Base-by-base conservation (phyloP, 371 early-diverging fungal genomes). In the Phascolomyces articulosus region DNA sequence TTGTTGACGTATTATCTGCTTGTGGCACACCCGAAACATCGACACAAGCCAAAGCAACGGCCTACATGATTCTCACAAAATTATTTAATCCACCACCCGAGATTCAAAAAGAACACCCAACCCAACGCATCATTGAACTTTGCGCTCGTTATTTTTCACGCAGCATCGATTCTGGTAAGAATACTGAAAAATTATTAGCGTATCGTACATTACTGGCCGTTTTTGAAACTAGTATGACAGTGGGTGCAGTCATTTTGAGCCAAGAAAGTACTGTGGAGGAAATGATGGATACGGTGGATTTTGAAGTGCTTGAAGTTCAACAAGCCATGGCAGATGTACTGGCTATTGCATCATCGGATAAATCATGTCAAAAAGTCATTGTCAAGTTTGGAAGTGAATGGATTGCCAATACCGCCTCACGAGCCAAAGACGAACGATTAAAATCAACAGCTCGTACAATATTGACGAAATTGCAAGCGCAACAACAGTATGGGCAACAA, bases 121-220 rank as follows among this genome's bases (percentile, higher is more conserved):
- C 79, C 40, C 63, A 66, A 18, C 61, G 63, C 41, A 69, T 82
- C 28, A 77, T 83, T 20, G 69, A 71, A 38, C 73, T 78, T 13
- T 74, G 77, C 26, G 80, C 75, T 13, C 69, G 68, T 8, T 74
- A 77, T 47, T 84, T 85, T 40, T 61, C 71, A 16, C 67, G 74
- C 28, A 77, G 79, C 55, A 48, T 83, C 6, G 82, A 75, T 53
- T 66, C 73, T 21, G 82, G 82, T 4, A 77, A 73, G 57, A 79
- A 75, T n/a, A 70, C 63, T 0, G 68, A 78, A 26, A 75, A 80
- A 41, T 57, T 77, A 34, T 59, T 81, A 1, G 85, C 83, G 0
- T 86, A 90, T 62, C 78, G 76, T 23, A 86, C 91, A 1, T 65
- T 94, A 15, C 67, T 75, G 16, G 81, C 87, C 1, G 66, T 92